Evolutionary conservation across 2,329 filamentous ascomycete species (phyloP).

Genomic region (Aureobasidium sp.): DNA sequence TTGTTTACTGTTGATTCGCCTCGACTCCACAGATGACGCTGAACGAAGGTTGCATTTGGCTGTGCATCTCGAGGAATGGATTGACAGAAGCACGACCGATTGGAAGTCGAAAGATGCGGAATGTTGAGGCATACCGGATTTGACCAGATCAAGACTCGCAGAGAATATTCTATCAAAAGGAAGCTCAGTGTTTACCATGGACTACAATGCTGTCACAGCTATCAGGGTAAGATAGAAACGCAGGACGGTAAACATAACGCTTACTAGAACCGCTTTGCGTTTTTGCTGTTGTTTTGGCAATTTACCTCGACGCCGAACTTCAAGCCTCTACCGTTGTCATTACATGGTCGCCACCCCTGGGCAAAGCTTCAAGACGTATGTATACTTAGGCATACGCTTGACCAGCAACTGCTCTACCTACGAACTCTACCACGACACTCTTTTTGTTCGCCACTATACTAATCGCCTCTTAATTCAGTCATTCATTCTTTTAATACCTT

Average conservation of each 20-base stretch:
- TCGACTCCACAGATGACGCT: not conserved
- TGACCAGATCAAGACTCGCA: not conserved
- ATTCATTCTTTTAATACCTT: constrained; percentile 14
- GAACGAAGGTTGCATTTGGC: not conserved
- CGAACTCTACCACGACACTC: constrained; percentile 7
- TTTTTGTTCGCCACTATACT: constrained; percentile 9
- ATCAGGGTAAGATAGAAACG: constrained; percentile 4
- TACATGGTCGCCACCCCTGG: constrained; percentile 15
- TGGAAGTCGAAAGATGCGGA: not conserved
- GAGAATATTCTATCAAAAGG: not conserved
- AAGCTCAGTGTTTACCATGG: not conserved
- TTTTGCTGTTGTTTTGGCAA: constrained; percentile 15
- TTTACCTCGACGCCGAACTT: constrained; percentile 14
- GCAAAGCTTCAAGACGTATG: constrained; percentile 7
- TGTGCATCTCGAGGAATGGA: not conserved
- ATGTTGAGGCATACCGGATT: not conserved
- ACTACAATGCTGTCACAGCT: not conserved
- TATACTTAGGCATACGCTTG: constrained; percentile 4
- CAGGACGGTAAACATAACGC: constrained; percentile 7
- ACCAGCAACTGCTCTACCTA: not conserved
- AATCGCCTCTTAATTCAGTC: constrained; percentile 15
- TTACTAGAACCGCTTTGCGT: constrained; percentile 13
- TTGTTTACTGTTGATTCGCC: constrained; percentile 1
- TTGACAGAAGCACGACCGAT: not conserved
- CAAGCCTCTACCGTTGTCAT: constrained; percentile 16